Evolutionary conservation across 2,329 filamentous ascomycete species (phyloP), one percentile per base, ranked within the genome.

Genomic region (Aspergillus transmontanensis): DNA sequence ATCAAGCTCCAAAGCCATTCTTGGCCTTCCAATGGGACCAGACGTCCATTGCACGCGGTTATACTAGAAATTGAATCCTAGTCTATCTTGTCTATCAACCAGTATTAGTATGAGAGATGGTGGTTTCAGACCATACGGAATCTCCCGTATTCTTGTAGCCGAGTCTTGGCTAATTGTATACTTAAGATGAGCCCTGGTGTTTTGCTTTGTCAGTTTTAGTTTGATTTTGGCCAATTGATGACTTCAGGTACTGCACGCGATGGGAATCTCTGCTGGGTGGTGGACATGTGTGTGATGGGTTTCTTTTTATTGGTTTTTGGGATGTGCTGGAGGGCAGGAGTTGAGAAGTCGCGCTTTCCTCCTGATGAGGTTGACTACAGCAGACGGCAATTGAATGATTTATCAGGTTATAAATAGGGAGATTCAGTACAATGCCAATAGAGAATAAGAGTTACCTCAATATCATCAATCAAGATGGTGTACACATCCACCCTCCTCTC

Each of bases 401-500:
- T 9, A 28, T 28, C 23, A 2, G 26, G 46, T 30, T 50, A 54
- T 54, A 54, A 54, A 36, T 54, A 54, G 28, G 28, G 19, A n/a
- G 6, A 21, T 12, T 2, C 2, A n/a, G 19, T 19, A 1, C 30
- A 21, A 11, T 11, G 32, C 14, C 30, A n/a, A 36, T 23, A 21
- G 19, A 21, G 32, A 7, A 36, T 23, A 28, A 6, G 21, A 16
- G 7, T 4, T 36, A 36, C 10, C 2, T 36, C 32, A 23, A 36
- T 54, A 54, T 34, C 19, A 36, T 16, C 19, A 14, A 1, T 7
- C 14, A 64, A 54, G 0, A 64, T 66, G 64, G 48, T 64, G 43
- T 57, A 58, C 46, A 23, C 53, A 12, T 51, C 56, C 16, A 32
- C 62, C 12, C 57, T 65, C 11, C 55, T 70, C 50, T 58, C 64